phyloP scores from a whole-genome alignment of 805 yeast genomes.

The Yueomyces sp. region DNA sequence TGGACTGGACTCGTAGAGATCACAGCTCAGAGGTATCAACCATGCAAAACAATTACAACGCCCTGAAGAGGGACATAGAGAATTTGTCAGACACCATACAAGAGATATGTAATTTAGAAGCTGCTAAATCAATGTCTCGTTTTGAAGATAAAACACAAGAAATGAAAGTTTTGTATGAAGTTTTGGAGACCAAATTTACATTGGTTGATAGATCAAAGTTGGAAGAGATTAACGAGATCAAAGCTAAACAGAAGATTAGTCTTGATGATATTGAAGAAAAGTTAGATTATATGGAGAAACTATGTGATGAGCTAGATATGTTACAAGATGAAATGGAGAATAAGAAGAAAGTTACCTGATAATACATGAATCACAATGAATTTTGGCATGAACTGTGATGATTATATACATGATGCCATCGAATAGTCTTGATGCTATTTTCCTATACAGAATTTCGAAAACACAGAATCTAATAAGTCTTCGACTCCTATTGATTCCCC shows the following conservation, averaged over 20 bases:
- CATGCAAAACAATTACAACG: constrained; percentile 1
- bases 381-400: too few species aligned
- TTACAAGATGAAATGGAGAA: constrained; percentile 45
- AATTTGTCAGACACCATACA: constrained; percentile 12
- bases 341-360: constrained; percentile 18
- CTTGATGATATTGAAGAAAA: constrained; percentile 23
- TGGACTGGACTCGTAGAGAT: too few species aligned
- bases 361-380: neutral
- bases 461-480: constrained; percentile 82
- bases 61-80: constrained; percentile 11
- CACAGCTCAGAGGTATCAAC: too few species aligned
- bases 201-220: constrained; percentile 14
- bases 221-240: constrained; percentile 21
- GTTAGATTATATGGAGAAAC: constrained; percentile 29
- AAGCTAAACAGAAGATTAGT: constrained; percentile 5
- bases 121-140: constrained; percentile 16
- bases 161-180: constrained; percentile 8
- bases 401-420: too few species aligned
- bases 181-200: constrained; percentile 9
- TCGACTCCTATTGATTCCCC: constrained; percentile 84
- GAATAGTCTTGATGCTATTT: constrained; percentile 30
- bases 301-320: constrained; percentile 46
- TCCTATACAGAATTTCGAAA: constrained; percentile 88
- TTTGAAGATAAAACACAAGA: constrained; percentile 15
- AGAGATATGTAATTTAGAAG: constrained; percentile 15